These are phyloP conservation scores for Linum lewisii DNA, from an alignment of 345 rosid species.

Conservation along the genomic window DNA sequence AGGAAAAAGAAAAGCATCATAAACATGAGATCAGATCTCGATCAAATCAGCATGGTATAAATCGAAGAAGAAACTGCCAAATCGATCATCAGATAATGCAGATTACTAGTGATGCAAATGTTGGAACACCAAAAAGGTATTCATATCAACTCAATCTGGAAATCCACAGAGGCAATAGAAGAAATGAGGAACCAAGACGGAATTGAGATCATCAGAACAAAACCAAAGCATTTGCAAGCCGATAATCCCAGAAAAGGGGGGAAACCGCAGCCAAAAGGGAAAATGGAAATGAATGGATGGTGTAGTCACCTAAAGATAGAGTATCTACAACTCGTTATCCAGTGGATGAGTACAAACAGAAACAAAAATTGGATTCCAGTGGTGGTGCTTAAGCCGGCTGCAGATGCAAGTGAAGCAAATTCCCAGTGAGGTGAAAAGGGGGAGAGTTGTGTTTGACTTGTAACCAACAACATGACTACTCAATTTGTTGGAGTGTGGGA, in stretches of 20 bases:
- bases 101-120: background rate
- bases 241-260: background rate
- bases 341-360: background rate
- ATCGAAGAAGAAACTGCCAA: background rate
- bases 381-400: background rate
- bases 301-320: background rate
- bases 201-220: background rate
- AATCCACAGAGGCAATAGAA: background rate
- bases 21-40: background rate
- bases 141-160: background rate
- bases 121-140: background rate
- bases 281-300: background rate
- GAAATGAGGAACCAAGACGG: background rate
- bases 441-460: background rate
- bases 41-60: background rate
- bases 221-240: background rate
- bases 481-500: too few species aligned
- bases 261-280: background rate
- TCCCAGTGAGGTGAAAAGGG: background rate
- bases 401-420: background rate
- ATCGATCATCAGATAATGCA: background rate
- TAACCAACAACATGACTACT: too few species aligned
- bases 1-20: background rate
- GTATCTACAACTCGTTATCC: background rate
- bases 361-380: background rate